phyloP scores from a whole-genome alignment of 2,329 filamentous ascomycete genomes.

The Colletotrichum incanum region DNA sequence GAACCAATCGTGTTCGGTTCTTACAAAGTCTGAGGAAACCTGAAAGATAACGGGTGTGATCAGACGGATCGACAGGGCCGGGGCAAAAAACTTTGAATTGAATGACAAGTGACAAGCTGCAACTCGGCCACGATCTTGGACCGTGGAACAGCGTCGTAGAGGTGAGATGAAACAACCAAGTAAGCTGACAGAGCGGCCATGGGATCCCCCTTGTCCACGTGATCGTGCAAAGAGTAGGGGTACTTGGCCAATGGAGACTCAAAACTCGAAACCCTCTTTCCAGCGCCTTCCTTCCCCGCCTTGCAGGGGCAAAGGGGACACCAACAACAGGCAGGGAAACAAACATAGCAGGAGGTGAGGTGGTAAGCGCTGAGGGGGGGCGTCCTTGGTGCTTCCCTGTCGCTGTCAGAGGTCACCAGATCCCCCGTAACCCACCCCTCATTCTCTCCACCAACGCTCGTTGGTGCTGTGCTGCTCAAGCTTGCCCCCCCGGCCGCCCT shows the following conservation, averaged over 20 bases:
- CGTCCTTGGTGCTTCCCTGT: neutral
- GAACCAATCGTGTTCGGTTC: neutral
- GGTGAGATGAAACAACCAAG: neutral
- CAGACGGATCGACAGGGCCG: constrained; percentile 21
- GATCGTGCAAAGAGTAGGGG: neutral
- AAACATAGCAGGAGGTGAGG: neutral
- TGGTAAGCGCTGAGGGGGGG: neutral
- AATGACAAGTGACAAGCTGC: constrained; percentile 21
- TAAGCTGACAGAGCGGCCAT: neutral
- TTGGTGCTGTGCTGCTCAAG: neutral
- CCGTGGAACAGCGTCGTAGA: neutral
- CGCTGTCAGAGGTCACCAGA: constrained; percentile 6
- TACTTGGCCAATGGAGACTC: constrained; percentile 11
- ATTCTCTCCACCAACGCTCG: constrained; percentile 4
- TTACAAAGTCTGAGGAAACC: neutral
- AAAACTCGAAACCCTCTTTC: constrained; percentile 1
- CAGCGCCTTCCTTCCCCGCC: constrained; percentile 31
- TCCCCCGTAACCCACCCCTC: constrained; percentile 24
- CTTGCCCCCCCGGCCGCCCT: neutral
- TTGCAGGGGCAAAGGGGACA: constrained; percentile 15
- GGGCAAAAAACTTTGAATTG: constrained; percentile 10
- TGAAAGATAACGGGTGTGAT: constrained; percentile 1
- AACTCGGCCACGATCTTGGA: neutral
- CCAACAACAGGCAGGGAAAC: neutral
- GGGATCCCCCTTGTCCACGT: neutral